Evolutionary conservation across 2,329 filamentous ascomycete genomes (phyloP).

Genomic region (Podosphaera fusca): DNA sequence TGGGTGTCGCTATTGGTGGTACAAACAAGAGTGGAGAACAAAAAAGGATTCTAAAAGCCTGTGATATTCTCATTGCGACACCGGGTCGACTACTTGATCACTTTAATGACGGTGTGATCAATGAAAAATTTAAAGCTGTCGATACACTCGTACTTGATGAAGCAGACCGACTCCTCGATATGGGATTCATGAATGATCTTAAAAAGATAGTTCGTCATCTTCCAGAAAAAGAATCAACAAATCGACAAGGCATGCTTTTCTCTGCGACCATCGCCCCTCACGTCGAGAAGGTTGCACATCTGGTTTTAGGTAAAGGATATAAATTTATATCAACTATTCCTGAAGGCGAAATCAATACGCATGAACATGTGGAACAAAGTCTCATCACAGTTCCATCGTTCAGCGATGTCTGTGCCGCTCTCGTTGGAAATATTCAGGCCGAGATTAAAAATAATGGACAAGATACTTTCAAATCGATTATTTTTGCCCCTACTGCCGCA

Average conservation of each 20-base stretch:
- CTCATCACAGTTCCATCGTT: slow-evolving; percentile 42
- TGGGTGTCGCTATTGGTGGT: slow-evolving; percentile 73
- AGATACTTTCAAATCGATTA: slow-evolving; percentile 69
- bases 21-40: slow-evolving; percentile 55
- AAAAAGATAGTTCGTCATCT: slow-evolving; percentile 35
- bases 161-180: slow-evolving; percentile 95
- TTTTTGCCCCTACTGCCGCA: slow-evolving; percentile 67
- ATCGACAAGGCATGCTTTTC: slow-evolving; percentile 81
- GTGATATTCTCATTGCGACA: slow-evolving; percentile 75
- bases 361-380: slow-evolving; percentile 63
- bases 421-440: slow-evolving; percentile 52
- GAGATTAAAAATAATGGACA: slow-evolving; percentile 25
- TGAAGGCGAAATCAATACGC: slow-evolving; percentile 63
- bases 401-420: slow-evolving; percentile 51
- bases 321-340: slow-evolving; percentile 78
- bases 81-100: slow-evolving; percentile 68
- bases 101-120: slow-evolving; percentile 30
- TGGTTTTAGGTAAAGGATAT: slow-evolving; percentile 59
- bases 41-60: slow-evolving; percentile 45
- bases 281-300: slow-evolving; percentile 57
- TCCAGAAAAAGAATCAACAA: slow-evolving; percentile 35
- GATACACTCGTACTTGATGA: slow-evolving; percentile 89
- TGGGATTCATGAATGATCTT: slow-evolving; percentile 53
- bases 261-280: slow-evolving; percentile 77
- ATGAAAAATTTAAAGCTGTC: slow-evolving; percentile 30